These are phyloP conservation scores for Mortierella sp. DNA, from an alignment of 371 early-diverging fungal genomes.

Conservation along the genomic window DNA sequence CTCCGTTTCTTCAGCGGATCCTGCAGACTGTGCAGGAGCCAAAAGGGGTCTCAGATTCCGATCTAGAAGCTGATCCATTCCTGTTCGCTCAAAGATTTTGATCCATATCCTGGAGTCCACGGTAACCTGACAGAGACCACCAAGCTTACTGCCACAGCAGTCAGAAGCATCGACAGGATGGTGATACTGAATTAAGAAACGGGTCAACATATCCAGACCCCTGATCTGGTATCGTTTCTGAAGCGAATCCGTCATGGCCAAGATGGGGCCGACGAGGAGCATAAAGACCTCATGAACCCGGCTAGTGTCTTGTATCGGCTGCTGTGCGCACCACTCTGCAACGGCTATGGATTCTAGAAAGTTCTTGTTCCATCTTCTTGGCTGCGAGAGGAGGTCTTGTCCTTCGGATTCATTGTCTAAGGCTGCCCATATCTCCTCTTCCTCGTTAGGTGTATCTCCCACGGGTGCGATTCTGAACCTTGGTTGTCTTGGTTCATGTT, in stretches of 20 bases:
- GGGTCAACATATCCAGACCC: slow-evolving; percentile 31
- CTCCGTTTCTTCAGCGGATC: background rate
- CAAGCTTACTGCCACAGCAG: background rate
- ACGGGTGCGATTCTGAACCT: slow-evolving; percentile 32
- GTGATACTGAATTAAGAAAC: slow-evolving; percentile 31
- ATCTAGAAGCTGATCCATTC: slow-evolving; percentile 45
- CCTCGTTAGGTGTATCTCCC: slow-evolving; percentile 41
- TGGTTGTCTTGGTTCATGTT: background rate
- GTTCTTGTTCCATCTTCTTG: slow-evolving; percentile 27
- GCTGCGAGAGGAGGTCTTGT: background rate
- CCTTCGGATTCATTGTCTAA: slow-evolving; percentile 11
- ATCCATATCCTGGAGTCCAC: slow-evolving; percentile 43
- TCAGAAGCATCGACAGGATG: background rate
- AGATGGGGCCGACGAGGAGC: slow-evolving; percentile 37
- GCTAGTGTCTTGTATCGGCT: slow-evolving; percentile 32
- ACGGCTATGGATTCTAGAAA: slow-evolving; percentile 36
- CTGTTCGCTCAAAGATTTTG: slow-evolving; percentile 49
- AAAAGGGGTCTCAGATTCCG: slow-evolving; percentile 30
- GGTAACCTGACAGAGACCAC: background rate
- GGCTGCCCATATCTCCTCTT: slow-evolving; percentile 21
- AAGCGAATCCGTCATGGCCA: slow-evolving; percentile 30
- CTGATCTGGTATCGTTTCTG: slow-evolving; percentile 18
- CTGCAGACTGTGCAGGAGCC: slow-evolving; percentile 18
- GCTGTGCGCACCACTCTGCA: slow-evolving; percentile 47
- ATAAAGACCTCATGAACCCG: slow-evolving; percentile 44